phyloP scores from a whole-genome alignment of 352 stramenopile genomes.

The Thalassiosira delicatula region DNA sequence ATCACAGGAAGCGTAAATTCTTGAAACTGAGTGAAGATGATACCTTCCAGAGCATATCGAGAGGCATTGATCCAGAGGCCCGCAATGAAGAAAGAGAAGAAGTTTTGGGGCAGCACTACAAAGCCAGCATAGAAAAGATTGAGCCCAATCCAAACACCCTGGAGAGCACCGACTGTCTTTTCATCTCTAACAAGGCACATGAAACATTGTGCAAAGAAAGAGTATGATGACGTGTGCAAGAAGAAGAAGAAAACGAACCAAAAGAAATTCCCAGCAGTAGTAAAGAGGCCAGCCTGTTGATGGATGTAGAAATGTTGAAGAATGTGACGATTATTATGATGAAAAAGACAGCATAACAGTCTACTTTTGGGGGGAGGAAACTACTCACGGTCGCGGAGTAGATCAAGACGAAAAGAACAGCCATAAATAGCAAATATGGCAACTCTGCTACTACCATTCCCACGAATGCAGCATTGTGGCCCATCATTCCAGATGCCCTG shows the following conservation, averaged over 20 bases:
- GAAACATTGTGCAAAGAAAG: constrained; percentile 81
- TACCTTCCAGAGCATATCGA: constrained; percentile 57
- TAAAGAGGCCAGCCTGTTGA: constrained; percentile 61
- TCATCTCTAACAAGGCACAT: constrained; percentile 75
- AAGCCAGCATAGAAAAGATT: constrained; percentile 70
- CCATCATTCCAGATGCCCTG: constrained; percentile 88
- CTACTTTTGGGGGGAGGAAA: too few relatives aligned
- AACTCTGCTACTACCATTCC: constrained; percentile 86
- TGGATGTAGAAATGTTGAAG: neutral
- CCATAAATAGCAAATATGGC: constrained; percentile 68
- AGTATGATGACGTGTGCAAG: constrained; percentile 77
- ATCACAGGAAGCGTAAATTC: constrained; percentile 19
- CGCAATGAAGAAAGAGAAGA: constrained; percentile 49
- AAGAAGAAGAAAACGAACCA: constrained; percentile 74
- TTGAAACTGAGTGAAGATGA: constrained; percentile 56
- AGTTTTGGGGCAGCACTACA: constrained; percentile 74
- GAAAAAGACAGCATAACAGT: too few relatives aligned
- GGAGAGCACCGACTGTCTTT: constrained; percentile 71
- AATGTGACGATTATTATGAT: too few relatives aligned
- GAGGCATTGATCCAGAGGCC: constrained; percentile 53
- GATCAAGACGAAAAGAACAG: constrained; percentile 51
- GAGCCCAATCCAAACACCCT: constrained; percentile 73
- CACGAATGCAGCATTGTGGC: constrained; percentile 86
- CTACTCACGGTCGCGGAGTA: constrained; percentile 49
- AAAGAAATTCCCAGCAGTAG: constrained; percentile 31